These are phyloP conservation scores for Venturiaceae sp. DNA, from an alignment of 2,329 filamentous ascomycete genomes.

Conservation along the genomic window DNA sequence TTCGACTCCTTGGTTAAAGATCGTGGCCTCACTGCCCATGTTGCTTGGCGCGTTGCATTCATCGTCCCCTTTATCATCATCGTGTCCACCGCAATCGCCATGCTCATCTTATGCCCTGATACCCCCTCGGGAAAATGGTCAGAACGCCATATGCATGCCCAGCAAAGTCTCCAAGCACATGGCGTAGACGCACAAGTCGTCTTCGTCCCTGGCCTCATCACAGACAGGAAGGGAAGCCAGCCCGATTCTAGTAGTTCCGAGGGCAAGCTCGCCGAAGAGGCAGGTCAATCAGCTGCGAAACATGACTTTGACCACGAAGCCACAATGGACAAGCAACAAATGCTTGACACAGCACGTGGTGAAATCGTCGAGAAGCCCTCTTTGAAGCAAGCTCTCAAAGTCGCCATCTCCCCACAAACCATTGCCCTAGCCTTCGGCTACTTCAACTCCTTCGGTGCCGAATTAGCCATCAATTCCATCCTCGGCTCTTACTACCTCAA, in stretches of 20 bases:
- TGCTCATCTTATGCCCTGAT: constrained; percentile 68
- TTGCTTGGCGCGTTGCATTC: constrained; percentile 78
- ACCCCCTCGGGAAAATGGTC: constrained; percentile 77
- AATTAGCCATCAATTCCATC: constrained; percentile 51
- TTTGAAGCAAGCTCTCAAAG: constrained; percentile 46
- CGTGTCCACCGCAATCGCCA: constrained; percentile 51
- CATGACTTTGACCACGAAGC: constrained; percentile 36
- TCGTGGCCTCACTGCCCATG: constrained; percentile 51
- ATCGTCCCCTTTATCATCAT: constrained; percentile 75
- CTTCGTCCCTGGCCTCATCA: constrained; percentile 19
- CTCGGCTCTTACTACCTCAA: constrained; percentile 49
- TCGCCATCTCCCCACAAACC: constrained; percentile 53
- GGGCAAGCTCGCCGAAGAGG: constrained; percentile 18
- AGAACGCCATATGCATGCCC: constrained; percentile 48
- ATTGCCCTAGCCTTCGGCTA: constrained; percentile 44
- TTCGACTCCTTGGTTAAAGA: constrained; percentile 62
- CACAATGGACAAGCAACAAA: constrained; percentile 27
- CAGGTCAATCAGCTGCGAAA: constrained; percentile 5
- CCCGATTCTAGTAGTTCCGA: background rate
- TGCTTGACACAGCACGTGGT: constrained; percentile 44
- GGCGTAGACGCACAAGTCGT: background rate
- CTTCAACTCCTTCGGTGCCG: constrained; percentile 51
- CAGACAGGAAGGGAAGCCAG: constrained; percentile 10
- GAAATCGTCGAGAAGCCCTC: constrained; percentile 56
- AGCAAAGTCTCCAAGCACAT: background rate